These are phyloP conservation scores for Rubroboletus pulcherrimus DNA, from an alignment of 768 basidiomycete genomes.

Conservation along the genomic window DNA sequence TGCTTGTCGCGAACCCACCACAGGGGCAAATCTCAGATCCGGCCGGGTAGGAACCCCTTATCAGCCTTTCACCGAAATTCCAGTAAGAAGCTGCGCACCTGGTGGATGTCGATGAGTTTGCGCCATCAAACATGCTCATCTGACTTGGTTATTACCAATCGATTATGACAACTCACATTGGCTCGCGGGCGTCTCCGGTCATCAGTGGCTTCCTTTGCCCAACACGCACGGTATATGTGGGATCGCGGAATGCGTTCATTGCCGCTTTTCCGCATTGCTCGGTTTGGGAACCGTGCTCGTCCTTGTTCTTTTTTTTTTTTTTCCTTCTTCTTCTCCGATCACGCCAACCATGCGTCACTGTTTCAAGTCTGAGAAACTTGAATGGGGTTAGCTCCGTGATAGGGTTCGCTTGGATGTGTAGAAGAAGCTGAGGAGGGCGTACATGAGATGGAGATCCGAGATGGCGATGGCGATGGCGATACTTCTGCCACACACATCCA, in stretches of 20 bases:
- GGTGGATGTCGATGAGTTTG: not conserved
- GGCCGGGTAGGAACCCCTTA: slow-evolving; percentile 18
- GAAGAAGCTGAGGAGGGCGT: slow-evolving; percentile 1
- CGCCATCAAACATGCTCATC: slow-evolving; percentile 16
- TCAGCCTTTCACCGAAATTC: slow-evolving; percentile 29
- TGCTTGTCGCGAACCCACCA: slow-evolving; percentile 19
- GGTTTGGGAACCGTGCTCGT: not conserved
- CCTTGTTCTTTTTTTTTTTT: not conserved
- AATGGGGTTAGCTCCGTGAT: slow-evolving; percentile 16
- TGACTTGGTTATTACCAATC: slow-evolving; percentile 23
- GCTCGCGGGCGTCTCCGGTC: slow-evolving; percentile 8
- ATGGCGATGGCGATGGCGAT: slow-evolving; percentile 1
- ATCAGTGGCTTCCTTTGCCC: slow-evolving; percentile 5
- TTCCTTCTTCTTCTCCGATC: slow-evolving; percentile 12
- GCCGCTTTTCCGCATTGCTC: slow-evolving; percentile 22
- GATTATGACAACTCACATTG: slow-evolving; percentile 11
- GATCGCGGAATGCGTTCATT: slow-evolving; percentile 22
- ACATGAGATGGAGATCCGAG: slow-evolving; percentile 1
- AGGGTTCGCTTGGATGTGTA: slow-evolving; percentile 5
- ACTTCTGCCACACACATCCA: slow-evolving; percentile 5
- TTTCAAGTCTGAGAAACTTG: slow-evolving; percentile 9
- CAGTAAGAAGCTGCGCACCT: slow-evolving; percentile 2
- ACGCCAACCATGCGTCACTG: slow-evolving; percentile 11
- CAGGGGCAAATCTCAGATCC: slow-evolving; percentile 29
- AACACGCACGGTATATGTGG: not conserved